Conservation (phyloP, 495 filamentous ascomycete genomes). For the Podospora bellae-mahoneyi region DNA sequence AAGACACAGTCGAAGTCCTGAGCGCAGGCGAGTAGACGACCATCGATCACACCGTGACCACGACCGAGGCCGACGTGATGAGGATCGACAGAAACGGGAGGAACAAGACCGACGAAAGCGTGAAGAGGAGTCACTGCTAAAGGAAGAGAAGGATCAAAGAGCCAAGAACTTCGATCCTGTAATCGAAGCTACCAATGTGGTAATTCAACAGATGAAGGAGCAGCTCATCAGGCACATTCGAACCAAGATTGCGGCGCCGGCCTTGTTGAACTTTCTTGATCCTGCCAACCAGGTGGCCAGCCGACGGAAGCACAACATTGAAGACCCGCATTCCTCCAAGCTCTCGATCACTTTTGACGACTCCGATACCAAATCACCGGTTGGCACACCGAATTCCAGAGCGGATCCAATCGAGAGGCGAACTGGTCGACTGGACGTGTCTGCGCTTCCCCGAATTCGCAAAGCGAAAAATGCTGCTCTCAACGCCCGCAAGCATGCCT, state of each 20-base stretch:
- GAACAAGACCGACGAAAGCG: conserved; percentile 43
- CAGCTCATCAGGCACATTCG: conserved; percentile 84
- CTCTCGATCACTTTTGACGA: conserved; percentile 42
- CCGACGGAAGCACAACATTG: conserved; percentile 71
- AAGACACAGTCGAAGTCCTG: conserved; percentile 29
- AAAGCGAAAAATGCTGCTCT: conserved; percentile 57
- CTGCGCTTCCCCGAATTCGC: conserved; percentile 66
- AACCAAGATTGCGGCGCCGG: conserved; percentile 73
- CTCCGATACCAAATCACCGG: conserved; percentile 54
- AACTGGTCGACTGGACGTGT: conserved; percentile 55
- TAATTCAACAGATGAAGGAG: conserved; percentile 75
- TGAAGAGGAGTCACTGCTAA: conserved; percentile 72
- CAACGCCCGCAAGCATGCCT: conserved; percentile 61
- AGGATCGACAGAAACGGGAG: conserved; percentile 49
- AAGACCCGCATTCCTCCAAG: conserved; percentile 58
- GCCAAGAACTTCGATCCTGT: conserved; percentile 83
- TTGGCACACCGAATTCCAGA: conserved; percentile 67
- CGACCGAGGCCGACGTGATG: conserved; percentile 50
- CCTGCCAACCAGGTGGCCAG: conserved; percentile 72
- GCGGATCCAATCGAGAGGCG: conserved; percentile 51
- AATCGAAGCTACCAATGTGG: conserved; percentile 69
- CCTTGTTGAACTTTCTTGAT: conserved; percentile 80
- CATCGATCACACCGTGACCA: conserved; percentile 49
- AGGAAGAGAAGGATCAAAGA: conserved; percentile 80
- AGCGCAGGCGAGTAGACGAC: conserved; percentile 41